Percentiles rank a stretch among this genome's conserved stretches.
These are phyloP conservation scores for Grosmannia huntii DNA, from an alignment of 2,329 filamentous ascomycete species.

Conservation along the genomic window DNA sequence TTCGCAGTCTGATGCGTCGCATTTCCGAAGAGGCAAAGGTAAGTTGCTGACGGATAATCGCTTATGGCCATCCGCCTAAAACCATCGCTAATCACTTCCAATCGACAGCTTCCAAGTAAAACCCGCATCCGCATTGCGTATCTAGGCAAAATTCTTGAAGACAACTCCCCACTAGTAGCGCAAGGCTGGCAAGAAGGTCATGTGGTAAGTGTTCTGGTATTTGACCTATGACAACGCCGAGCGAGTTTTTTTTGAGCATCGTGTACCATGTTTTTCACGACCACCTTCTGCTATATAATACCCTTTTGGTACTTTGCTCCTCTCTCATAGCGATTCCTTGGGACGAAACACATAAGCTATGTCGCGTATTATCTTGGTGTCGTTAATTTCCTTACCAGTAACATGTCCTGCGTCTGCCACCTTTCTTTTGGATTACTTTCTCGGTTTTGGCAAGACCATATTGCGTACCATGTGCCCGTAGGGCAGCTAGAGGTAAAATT, in stretches of 20 bases:
- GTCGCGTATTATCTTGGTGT: neutral
- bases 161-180: constrained; percentile 47
- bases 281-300: no score
- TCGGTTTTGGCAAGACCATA: neutral
- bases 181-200: constrained; percentile 69
- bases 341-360: neutral
- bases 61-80: neutral
- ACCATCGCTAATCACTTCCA: neutral
- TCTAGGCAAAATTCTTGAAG: constrained; percentile 67
- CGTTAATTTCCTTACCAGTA: no score
- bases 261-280: no score
- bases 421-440: neutral
- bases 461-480: no score
- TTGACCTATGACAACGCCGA: constrained; percentile 18
- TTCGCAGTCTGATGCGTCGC: constrained; percentile 48
- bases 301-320: no score
- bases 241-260: no score
- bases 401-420: no score
- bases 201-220: constrained; percentile 66
- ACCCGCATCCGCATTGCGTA: constrained; percentile 62
- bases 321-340: no score
- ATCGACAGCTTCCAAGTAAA: constrained; percentile 38
- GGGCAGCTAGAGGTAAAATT: no score
- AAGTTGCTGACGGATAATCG: constrained; percentile 17
- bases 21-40: constrained; percentile 53